Evolutionary conservation across 208 protist species (phyloP).

Genomic region (Acanthamoeba triangularis): DNA sequence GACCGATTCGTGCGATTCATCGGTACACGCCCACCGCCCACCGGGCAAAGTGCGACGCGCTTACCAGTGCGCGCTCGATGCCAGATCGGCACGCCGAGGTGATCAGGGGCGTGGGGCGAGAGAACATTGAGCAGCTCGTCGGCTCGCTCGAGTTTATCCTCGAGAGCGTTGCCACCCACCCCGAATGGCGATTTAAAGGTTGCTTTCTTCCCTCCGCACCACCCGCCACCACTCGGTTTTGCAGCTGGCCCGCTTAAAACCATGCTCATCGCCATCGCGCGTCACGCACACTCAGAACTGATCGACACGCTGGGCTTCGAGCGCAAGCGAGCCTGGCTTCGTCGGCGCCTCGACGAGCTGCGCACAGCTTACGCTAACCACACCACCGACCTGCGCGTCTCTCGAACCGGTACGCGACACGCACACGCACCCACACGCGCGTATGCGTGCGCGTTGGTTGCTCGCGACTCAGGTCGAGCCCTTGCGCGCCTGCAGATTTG

Average conservation of each 20-base stretch:
- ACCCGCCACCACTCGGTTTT: background rate
- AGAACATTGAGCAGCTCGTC: constrained; percentile 34
- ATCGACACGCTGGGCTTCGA: constrained; percentile 32
- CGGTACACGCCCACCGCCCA: background rate
- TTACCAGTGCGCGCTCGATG: background rate
- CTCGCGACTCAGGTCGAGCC: background rate
- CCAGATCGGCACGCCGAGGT: constrained; percentile 46
- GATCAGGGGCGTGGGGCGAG: background rate
- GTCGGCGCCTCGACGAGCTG: background rate
- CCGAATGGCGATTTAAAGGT: constrained; percentile 35
- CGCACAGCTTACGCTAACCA: background rate
- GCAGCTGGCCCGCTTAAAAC: background rate
- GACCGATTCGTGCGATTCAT: constrained; percentile 37
- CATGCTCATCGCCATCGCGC: too few species aligned
- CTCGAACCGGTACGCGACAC: background rate
- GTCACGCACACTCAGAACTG: background rate
- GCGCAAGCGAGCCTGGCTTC: constrained; percentile 15
- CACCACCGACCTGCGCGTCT: background rate
- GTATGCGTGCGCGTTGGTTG: background rate
- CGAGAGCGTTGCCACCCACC: constrained; percentile 36
- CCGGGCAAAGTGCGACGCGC: too few species aligned
- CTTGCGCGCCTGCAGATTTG: background rate
- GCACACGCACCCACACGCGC: too few species aligned
- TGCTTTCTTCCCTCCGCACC: too few species aligned
- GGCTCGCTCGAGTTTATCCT: constrained; percentile 55